Evolutionary conservation across 805 yeast species (phyloP).

Genomic region (Yarrowia phangngaensis): DNA sequence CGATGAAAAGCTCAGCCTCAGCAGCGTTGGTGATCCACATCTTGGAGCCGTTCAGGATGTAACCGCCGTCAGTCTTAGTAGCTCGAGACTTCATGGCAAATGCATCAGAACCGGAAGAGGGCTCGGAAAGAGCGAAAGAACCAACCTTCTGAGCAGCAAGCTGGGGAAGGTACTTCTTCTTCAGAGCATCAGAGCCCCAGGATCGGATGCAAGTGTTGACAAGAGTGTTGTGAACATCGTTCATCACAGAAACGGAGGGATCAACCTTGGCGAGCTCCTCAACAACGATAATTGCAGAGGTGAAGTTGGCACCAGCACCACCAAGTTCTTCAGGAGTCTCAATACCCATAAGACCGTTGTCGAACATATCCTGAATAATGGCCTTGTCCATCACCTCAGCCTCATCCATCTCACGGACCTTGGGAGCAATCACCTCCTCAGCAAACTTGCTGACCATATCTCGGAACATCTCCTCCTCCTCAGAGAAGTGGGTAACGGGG

Average conservation of each 20-base stretch:
- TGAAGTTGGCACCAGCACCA: slow-evolving; percentile 47
- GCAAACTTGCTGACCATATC: slow-evolving; percentile 43
- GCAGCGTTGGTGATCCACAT: slow-evolving; percentile 48
- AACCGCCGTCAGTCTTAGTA: slow-evolving; percentile 41
- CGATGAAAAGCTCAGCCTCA: slow-evolving; percentile 44
- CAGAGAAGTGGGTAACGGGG: slow-evolving; percentile 36
- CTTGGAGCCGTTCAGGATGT: slow-evolving; percentile 43
- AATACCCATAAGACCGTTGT: slow-evolving; percentile 46
- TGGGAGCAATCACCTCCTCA: slow-evolving; percentile 42
- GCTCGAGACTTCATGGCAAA: slow-evolving; percentile 45
- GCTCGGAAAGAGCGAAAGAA: slow-evolving; percentile 43
- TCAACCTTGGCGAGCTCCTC: slow-evolving; percentile 47
- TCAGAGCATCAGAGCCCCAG: slow-evolving; percentile 41
- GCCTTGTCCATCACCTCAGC: slow-evolving; percentile 39
- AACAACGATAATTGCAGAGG: slow-evolving; percentile 45
- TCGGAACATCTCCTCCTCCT: slow-evolving; percentile 44
- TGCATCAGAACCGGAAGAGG: slow-evolving; percentile 46
- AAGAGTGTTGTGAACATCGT: slow-evolving; percentile 47
- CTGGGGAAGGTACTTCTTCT: slow-evolving; percentile 43
- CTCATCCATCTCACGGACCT: slow-evolving; percentile 43
- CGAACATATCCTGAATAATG: slow-evolving; percentile 39
- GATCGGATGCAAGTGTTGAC: slow-evolving; percentile 44
- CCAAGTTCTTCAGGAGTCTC: slow-evolving; percentile 48
- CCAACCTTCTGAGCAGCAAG: slow-evolving; percentile 42
- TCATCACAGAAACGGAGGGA: slow-evolving; percentile 44